Evolutionary conservation across 2,329 filamentous ascomycete genomes (phyloP), one percentile per base, ranked within the genome.

Genomic region (Parastagonospora avenae): DNA sequence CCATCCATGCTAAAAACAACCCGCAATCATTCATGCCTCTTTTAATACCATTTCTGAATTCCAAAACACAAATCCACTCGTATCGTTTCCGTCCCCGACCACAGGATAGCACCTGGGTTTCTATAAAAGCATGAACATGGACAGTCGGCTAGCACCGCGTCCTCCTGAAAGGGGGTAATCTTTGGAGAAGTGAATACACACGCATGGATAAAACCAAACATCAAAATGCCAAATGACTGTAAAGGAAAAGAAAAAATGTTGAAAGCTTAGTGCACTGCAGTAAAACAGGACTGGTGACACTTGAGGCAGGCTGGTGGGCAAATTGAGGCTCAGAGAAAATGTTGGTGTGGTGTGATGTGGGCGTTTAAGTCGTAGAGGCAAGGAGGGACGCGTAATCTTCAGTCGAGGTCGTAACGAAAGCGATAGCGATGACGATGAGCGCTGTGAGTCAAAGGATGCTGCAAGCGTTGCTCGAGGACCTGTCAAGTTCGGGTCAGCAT

Each of bases 361-460:
- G 38, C 38, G 24, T 11, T 29, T 14, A 40, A 9, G 42, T 14
- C 32, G 30, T 2, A 4, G 19, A 27, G 32, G 30, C 16, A 47
- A 33, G 29, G 16, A 19, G 19, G 2, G 31, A 35, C 6, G 16
- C n/a, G 10, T 14, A 4, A 24, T 24, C 19, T 27, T 32, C 15
- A 39, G 42, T 51, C 41, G 48, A 49, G n/a, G 55, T 56, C 29
- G 57, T 42, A 11, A 59, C 35, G 14, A 61, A 28, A 16, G 62
- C 57, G 37, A 67, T 38, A 44, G 55, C 50, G 28, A 71, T 50
- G 28, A 63, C 48, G 33, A 70, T 33, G 31, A 68, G 48, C 27
- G 62, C 57, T 35, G 59, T 40, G 47, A 71, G 69, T 72, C 68
- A 72, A 36, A 72, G 59, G 59, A 72, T 71, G 38, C 59, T 70